A percentile compares a stretch with the other conserved stretches of the same genome.
phyloP scores from a whole-genome alignment of 306 rosid genomes.

The Quercus alba region DNA sequence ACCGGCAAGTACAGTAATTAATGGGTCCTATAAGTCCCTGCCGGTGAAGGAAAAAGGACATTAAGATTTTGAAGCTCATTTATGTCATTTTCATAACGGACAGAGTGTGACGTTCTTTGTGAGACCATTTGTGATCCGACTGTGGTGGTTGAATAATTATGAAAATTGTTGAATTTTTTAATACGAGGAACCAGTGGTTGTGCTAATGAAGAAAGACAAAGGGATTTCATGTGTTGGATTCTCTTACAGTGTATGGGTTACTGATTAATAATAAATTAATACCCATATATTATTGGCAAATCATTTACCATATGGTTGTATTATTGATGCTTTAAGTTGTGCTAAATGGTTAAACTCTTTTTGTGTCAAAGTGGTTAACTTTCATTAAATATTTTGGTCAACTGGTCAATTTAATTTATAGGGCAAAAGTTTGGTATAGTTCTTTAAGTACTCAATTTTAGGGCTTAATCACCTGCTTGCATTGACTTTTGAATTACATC shows the following conservation, averaged over 20 bases:
- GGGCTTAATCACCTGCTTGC: no score
- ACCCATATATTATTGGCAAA: background rate
- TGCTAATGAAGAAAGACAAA: background rate
- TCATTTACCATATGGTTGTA: no score
- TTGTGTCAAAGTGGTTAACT: no score
- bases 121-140: background rate
- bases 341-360: no score
- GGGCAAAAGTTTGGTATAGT: no score
- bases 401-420: no score
- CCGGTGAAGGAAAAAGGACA: background rate
- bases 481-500: no score
- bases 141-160: background rate
- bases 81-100: constrained; percentile 4
- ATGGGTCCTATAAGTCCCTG: constrained; percentile 12
- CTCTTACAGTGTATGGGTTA: no score
- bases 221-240: no score
- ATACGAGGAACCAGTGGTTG: background rate
- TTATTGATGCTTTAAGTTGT: no score
- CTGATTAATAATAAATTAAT: no score
- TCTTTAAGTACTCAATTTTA: no score
- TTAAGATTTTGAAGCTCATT: background rate
- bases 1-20: background rate
- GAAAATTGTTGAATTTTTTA: background rate
- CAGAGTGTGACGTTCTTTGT: background rate
- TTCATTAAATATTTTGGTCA: background rate